phyloP scores from a whole-genome alignment of 2,329 filamentous ascomycete species.

The Purpureocillium lavendulum region DNA sequence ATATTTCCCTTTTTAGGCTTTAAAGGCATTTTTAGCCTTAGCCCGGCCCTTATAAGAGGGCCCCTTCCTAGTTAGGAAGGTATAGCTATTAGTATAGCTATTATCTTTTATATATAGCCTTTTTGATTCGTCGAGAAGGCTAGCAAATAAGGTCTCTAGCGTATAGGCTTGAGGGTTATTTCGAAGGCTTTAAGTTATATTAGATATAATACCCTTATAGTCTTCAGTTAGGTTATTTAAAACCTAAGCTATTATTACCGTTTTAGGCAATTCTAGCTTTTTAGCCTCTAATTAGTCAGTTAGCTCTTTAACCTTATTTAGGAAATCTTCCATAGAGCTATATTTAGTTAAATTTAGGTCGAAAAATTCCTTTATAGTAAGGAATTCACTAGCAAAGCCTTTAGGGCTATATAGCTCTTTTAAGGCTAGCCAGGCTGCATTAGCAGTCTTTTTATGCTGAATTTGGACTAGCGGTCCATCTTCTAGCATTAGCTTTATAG shows the following conservation, averaged over 20 bases:
- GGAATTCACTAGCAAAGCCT: not conserved
- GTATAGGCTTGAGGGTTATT: not conserved
- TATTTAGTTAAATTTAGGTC: not conserved
- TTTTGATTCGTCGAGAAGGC: not conserved
- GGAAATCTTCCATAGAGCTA: not conserved
- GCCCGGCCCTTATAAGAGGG: not conserved
- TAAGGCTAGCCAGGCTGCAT: not conserved
- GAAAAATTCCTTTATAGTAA: not conserved
- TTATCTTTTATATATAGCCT: not conserved
- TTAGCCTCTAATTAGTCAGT: not conserved
- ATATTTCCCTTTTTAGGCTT: not conserved
- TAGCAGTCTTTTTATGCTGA: not conserved
- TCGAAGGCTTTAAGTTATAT: too few species aligned
- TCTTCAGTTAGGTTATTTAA: not conserved
- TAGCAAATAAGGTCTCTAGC: not conserved
- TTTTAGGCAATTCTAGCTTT: not conserved
- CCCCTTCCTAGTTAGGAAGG: not conserved
- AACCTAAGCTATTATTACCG: not conserved
- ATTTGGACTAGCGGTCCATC: not conserved
- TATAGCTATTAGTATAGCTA: not conserved
- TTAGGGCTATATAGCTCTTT: constrained; percentile 1
- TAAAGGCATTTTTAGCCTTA: not conserved
- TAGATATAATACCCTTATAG: too few species aligned
- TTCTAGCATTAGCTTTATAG: not conserved
- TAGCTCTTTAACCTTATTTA: not conserved